Percentiles rank a stretch among this genome's conserved stretches.
Conservation (phyloP, 2,329 filamentous ascomycete species). For the Simplicillium sp. region DNA sequence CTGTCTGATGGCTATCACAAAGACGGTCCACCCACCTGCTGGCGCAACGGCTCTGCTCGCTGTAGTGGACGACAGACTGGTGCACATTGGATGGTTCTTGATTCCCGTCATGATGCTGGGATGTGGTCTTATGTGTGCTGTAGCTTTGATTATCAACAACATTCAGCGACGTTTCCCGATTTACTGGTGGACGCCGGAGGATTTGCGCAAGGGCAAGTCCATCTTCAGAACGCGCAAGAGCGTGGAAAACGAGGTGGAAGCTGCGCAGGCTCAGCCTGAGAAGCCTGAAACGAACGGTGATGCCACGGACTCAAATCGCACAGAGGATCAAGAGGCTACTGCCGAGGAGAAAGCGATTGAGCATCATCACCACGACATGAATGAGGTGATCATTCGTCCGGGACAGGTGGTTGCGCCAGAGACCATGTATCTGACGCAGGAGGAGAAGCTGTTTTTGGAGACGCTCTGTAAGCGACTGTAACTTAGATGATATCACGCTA, state of each 20-base stretch:
- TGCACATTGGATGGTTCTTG: conserved; percentile 57
- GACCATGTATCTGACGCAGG: conserved; percentile 24
- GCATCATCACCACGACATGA: conserved; percentile 9
- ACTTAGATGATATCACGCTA: background rate
- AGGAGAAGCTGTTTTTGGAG: conserved; percentile 25
- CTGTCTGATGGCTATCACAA: conserved; percentile 57
- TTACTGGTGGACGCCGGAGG: conserved; percentile 58
- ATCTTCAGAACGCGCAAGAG: conserved; percentile 3
- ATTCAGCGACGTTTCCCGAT: conserved; percentile 55
- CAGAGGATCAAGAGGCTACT: conserved; percentile 4
- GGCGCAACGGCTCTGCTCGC: conserved; percentile 66
- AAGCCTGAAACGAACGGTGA: background rate
- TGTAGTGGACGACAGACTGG: conserved; percentile 45
- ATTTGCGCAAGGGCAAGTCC: conserved; percentile 10
- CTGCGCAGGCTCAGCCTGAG: conserved; percentile 1
- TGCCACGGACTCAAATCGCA: background rate
- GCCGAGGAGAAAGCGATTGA: conserved; percentile 6
- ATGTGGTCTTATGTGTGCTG: conserved; percentile 48
- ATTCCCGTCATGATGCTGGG: conserved; percentile 54
- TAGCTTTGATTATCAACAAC: conserved; percentile 60
- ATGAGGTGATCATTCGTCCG: conserved; percentile 23
- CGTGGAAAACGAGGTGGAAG: conserved; percentile 3
- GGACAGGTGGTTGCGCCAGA: conserved; percentile 24
- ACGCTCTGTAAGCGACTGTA: conserved; percentile 23
- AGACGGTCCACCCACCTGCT: conserved; percentile 64